A percentile compares a stretch with the other conserved stretches of the same genome.
Evolutionary conservation across 2,329 filamentous ascomycete genomes (phyloP).

Genomic region (Botryotinia convoluta): DNA sequence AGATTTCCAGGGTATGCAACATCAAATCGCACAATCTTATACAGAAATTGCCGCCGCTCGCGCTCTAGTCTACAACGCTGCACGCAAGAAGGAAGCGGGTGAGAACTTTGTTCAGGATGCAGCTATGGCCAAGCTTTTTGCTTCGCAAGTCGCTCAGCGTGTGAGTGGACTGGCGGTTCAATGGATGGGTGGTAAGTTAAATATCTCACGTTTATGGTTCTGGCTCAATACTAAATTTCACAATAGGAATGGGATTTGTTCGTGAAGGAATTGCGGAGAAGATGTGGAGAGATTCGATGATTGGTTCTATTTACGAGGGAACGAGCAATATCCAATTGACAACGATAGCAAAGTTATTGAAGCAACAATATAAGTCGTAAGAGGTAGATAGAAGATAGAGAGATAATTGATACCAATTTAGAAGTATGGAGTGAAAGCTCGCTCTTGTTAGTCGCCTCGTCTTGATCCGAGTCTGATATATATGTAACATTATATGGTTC

Average conservation of each 20-base stretch:
- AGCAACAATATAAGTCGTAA: constrained; percentile 63
- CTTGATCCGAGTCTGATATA: not conserved
- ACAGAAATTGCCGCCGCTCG: constrained; percentile 90
- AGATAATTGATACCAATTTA: constrained; percentile 13
- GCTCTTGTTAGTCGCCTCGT: not conserved
- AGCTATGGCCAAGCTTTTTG: constrained; percentile 96
- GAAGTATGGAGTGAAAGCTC: not conserved
- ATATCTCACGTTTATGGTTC: not conserved
- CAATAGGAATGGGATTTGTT: constrained; percentile 79
- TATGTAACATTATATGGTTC: not conserved
- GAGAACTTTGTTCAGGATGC: constrained; percentile 94
- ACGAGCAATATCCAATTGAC: constrained; percentile 74
- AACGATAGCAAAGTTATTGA: constrained; percentile 68
- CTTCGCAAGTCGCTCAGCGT: constrained; percentile 85
- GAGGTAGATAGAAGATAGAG: not conserved
- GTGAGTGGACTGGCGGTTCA: constrained; percentile 86
- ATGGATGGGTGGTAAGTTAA: constrained; percentile 81
- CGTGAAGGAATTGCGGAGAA: constrained; percentile 96
- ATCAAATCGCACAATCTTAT: constrained; percentile 95
- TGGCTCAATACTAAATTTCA: constrained; percentile 1
- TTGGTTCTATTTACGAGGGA: constrained; percentile 95
- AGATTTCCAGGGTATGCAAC: constrained; percentile 99
- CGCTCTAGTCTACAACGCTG: constrained; percentile 91
- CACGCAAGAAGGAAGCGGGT: constrained; percentile 96
- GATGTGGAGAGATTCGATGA: constrained; percentile 97